These are phyloP conservation scores for Fusarium marasasianum DNA, from an alignment of 2,329 filamentous ascomycete genomes.

Conservation along the genomic window DNA sequence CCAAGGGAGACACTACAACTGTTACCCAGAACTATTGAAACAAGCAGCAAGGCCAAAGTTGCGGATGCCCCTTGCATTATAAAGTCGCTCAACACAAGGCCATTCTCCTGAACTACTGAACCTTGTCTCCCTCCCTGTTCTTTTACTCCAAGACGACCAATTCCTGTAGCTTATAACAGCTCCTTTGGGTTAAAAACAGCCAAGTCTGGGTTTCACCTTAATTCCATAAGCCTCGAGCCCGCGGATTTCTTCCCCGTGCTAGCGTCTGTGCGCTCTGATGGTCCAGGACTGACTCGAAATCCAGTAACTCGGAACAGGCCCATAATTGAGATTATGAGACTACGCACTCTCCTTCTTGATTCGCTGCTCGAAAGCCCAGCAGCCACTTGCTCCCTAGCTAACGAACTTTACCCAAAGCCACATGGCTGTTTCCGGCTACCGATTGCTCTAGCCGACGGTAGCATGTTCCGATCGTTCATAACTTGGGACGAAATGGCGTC, in stretches of 20 bases:
- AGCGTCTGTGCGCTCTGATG: not conserved
- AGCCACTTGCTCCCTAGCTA: not conserved
- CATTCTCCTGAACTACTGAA: not conserved
- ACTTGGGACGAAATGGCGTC: not conserved
- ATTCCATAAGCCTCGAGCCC: not conserved
- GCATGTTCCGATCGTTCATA: not conserved
- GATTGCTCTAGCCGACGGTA: not conserved
- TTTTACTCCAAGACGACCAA: too few relatives aligned
- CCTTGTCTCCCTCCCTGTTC: not conserved
- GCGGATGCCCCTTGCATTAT: not conserved
- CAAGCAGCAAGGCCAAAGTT: not conserved
- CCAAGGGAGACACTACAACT: not conserved
- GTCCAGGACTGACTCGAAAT: not conserved
- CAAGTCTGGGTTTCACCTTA: not conserved
- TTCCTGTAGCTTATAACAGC: not conserved
- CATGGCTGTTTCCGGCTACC: not conserved
- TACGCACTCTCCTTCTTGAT: not conserved
- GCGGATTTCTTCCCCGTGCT: not conserved
- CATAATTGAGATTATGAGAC: not conserved
- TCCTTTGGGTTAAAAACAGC: not conserved
- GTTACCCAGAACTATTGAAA: not conserved
- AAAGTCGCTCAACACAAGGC: not conserved
- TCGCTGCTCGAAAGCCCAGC: not conserved
- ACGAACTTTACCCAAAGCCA: not conserved
- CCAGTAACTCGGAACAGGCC: not conserved